Conservation (phyloP, 306 rosid species). For the Cyclanthera cordifolia region DNA sequence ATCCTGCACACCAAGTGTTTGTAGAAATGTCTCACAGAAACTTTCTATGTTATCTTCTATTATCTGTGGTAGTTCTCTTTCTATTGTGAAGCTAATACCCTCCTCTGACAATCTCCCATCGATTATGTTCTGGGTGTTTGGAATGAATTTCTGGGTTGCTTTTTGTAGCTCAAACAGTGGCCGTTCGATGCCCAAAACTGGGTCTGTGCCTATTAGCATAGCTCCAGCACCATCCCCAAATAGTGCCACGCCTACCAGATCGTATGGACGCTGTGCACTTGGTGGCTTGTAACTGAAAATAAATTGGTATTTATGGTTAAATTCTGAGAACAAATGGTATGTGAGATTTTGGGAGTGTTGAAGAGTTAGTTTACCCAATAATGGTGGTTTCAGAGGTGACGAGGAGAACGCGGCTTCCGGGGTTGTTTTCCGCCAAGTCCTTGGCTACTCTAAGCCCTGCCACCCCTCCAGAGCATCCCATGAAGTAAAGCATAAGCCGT, state of each 20-base stretch:
- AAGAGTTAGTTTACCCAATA: conserved; percentile 36
- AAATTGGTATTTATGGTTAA: background rate
- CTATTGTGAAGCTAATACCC: conserved; percentile 72
- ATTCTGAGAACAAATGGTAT: background rate
- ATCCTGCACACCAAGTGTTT: conserved; percentile 28
- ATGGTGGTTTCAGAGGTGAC: conserved; percentile 82
- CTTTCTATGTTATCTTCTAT: conserved; percentile 69
- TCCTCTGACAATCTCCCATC: conserved; percentile 82
- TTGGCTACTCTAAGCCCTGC: conserved; percentile 78
- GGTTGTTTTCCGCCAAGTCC: conserved; percentile 90
- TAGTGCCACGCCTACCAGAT: conserved; percentile 83
- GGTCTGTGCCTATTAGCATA: conserved; percentile 64
- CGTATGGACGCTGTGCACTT: conserved; percentile 64
- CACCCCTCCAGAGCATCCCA: conserved; percentile 85
- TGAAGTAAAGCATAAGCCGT: conserved; percentile 57
- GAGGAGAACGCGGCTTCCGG: conserved; percentile 63
- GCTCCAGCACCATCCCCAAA: conserved; percentile 93
- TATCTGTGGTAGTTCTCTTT: conserved; percentile 76
- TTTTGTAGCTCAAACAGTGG: conserved; percentile 80
- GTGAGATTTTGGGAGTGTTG: background rate
- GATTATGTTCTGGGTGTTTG: conserved; percentile 53
- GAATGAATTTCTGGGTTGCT: conserved; percentile 59
- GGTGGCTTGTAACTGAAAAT: conserved; percentile 48
- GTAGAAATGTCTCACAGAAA: conserved; percentile 50
- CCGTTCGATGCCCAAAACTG: conserved; percentile 29